phyloP scores from a whole-genome alignment of 2,329 filamentous ascomycete genomes.

The Dactylellina cionopaga region DNA sequence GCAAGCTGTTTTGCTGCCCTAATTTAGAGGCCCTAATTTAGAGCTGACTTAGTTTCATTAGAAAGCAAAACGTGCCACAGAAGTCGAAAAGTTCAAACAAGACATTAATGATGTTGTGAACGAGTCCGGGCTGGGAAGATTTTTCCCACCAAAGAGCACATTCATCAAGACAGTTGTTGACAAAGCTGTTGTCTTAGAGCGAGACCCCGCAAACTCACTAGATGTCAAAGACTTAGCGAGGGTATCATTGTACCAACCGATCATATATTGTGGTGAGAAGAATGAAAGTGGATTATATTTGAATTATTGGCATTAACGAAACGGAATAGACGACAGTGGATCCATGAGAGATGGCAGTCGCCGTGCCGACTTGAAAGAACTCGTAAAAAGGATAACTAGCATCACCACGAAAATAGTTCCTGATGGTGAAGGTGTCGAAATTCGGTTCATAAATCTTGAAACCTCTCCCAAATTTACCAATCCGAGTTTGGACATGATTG shows the following conservation, averaged over 20 bases:
- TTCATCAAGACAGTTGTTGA: too few species aligned
- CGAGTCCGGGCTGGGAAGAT: too few species aligned
- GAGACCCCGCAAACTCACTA: neutral
- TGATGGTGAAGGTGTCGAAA: conserved; percentile 50
- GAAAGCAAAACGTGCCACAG: too few species aligned
- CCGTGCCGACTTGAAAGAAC: conserved; percentile 45
- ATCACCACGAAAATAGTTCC: conserved; percentile 51
- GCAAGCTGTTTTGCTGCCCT: too few species aligned
- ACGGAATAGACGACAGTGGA: conserved; percentile 54
- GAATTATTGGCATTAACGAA: too few species aligned
- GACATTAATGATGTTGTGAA: too few species aligned
- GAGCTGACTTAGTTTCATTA: too few species aligned
- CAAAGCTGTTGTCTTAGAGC: too few species aligned
- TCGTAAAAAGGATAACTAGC: conserved; percentile 44
- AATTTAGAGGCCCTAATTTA: too few species aligned
- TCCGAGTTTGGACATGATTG: neutral
- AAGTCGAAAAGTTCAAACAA: too few species aligned
- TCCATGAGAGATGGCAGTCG: conserved; percentile 50
- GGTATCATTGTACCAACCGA: conserved; percentile 52
- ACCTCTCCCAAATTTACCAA: conserved; percentile 28
- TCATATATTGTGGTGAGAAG: conserved; percentile 53
- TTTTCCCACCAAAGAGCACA: too few species aligned
- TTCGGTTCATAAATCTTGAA: conserved; percentile 53
- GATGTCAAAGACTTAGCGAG: conserved; percentile 7
- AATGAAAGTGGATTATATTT: too few species aligned